Conservation (phyloP, 2,329 filamentous ascomycete species). For the Diatrype stigma region DNA sequence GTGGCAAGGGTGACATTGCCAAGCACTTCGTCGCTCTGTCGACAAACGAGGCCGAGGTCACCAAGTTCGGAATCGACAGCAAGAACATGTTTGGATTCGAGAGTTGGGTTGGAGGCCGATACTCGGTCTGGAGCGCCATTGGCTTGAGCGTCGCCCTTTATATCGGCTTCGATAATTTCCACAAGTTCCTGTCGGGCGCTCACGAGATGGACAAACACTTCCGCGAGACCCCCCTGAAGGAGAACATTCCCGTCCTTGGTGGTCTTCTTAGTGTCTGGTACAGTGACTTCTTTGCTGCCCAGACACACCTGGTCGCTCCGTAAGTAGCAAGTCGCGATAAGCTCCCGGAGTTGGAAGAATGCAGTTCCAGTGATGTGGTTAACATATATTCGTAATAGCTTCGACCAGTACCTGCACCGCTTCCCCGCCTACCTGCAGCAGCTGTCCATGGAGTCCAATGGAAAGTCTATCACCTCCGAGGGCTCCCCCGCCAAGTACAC, state of each 20-base stretch:
- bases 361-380: neutral
- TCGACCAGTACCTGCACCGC: constrained; percentile 98
- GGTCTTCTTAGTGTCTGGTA: constrained; percentile 98
- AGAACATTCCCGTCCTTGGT: constrained; percentile 92
- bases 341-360: too few relatives aligned
- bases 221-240: constrained; percentile 78
- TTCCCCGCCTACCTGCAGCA: constrained; percentile 99
- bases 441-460: constrained; percentile 99
- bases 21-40: constrained; percentile 99
- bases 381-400: constrained; percentile 44
- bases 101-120: constrained; percentile 96
- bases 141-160: constrained; percentile 91
- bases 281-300: constrained; percentile 96
- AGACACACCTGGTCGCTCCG: constrained; percentile 96
- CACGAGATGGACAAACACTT: constrained; percentile 99
- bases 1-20: constrained; percentile 77
- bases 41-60: constrained; percentile 91
- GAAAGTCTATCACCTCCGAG: constrained; percentile 91
- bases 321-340: constrained; percentile 48
- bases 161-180: constrained; percentile 96
- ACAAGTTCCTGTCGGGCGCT: constrained; percentile 89
- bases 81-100: constrained; percentile 99
- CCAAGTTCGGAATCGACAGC: constrained; percentile 97
- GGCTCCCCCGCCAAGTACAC: constrained; percentile 93
- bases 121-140: constrained; percentile 99